phyloP scores from a whole-genome alignment of 441 rosid species.

The Brassica hybrid region DNA sequence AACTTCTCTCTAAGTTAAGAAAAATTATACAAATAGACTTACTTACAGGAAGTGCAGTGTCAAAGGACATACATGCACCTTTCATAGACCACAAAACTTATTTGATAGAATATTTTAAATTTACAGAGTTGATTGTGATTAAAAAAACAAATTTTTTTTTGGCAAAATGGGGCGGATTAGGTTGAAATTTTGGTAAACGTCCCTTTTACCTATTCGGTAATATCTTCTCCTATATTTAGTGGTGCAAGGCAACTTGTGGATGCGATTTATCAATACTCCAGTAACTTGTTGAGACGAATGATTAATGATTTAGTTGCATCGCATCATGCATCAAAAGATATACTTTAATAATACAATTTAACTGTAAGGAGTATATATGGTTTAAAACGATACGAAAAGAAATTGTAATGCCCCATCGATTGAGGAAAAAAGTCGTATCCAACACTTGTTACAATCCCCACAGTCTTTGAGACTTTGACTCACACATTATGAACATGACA shows the following conservation, averaged over 20 bases:
- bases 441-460: background rate
- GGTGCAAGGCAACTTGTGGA: constrained; percentile 27
- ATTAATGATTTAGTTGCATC: constrained; percentile 1
- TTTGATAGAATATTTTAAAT: constrained; percentile 3
- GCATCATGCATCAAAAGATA: background rate
- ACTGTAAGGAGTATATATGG: background rate
- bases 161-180: constrained; percentile 25
- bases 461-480: constrained; percentile 13
- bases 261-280: background rate
- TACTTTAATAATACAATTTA: background rate
- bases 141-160: background rate
- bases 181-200: constrained; percentile 41
- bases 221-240: constrained; percentile 17
- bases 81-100: constrained; percentile 18
- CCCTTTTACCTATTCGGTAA: constrained; percentile 32
- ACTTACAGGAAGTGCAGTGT: no score
- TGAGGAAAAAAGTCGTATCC: constrained; percentile 1
- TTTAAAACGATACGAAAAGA: constrained; percentile 8
- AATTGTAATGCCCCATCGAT: background rate
- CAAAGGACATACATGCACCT: no score
- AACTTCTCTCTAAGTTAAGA: no score
- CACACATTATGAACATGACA: background rate
- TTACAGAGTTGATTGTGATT: constrained; percentile 6
- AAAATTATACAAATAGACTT: no score
- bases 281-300: constrained; percentile 30